These are phyloP conservation scores for Cordyceps militaris DNA, from an alignment of 2,329 filamentous ascomycete species.

Conservation along the genomic window DNA sequence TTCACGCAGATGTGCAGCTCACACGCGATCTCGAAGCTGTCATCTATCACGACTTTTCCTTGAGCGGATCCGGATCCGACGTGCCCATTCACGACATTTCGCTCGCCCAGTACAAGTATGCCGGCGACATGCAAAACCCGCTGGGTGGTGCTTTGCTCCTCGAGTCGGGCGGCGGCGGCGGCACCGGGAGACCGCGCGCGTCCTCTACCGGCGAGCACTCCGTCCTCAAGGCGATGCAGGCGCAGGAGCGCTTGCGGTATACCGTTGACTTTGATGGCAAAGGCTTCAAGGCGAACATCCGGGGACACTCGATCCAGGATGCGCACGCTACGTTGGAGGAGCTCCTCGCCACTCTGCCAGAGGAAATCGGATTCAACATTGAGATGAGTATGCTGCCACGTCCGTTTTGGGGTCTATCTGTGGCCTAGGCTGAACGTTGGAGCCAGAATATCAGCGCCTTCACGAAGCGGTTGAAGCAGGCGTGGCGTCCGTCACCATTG, in stretches of 20 bases:
- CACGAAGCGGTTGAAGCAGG: constrained; percentile 29
- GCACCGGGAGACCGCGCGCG: constrained; percentile 17
- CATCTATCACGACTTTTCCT: constrained; percentile 35
- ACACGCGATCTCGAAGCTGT: constrained; percentile 33
- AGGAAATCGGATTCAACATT: constrained; percentile 31
- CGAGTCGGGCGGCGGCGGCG: neutral
- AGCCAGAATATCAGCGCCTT: constrained; percentile 32
- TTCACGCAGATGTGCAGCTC: constrained; percentile 31
- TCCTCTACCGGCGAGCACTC: constrained; percentile 19
- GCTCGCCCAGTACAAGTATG: constrained; percentile 30
- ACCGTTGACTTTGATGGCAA: constrained; percentile 33
- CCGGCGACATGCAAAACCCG: constrained; percentile 20
- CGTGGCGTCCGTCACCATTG: constrained; percentile 28
- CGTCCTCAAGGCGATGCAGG: constrained; percentile 15
- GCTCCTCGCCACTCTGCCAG: constrained; percentile 27
- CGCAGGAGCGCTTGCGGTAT: constrained; percentile 28
- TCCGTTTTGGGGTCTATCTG: neutral
- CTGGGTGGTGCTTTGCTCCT: neutral
- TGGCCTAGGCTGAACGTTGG: neutral
- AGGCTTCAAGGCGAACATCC: constrained; percentile 33
- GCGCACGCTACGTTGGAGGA: constrained; percentile 32
- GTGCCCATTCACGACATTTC: constrained; percentile 32
- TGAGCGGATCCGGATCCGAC: constrained; percentile 36
- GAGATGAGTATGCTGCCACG: constrained; percentile 29
- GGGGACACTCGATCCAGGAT: constrained; percentile 32